phyloP scores from a whole-genome alignment of 768 basidiomycete species.

The Sarcodon aspratus region DNA sequence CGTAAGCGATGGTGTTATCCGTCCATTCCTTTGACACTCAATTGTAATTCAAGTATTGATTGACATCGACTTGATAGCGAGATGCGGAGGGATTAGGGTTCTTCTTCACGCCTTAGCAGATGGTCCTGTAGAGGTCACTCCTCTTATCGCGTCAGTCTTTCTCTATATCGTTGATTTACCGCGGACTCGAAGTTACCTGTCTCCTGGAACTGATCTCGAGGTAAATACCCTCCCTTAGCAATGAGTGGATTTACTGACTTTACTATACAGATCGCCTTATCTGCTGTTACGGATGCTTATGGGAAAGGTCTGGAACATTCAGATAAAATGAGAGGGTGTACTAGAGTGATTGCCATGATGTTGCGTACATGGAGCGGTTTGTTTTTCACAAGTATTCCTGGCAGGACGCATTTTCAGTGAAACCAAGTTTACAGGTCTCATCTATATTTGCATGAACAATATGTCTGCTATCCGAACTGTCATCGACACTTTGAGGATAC shows the following conservation, averaged over 20 bases:
- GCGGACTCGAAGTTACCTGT: slow-evolving; percentile 62
- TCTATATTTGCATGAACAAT: slow-evolving; percentile 90
- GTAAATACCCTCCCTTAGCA: slow-evolving; percentile 26
- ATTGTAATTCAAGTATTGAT: slow-evolving; percentile 54
- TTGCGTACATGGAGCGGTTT: slow-evolving; percentile 89
- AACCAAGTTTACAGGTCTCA: slow-evolving; percentile 39
- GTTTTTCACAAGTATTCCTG: slow-evolving; percentile 13
- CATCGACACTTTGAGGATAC: slow-evolving; percentile 79
- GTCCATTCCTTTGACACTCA: not conserved
- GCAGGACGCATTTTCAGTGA: not conserved
- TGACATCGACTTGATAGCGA: slow-evolving; percentile 72
- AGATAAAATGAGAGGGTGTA: slow-evolving; percentile 69
- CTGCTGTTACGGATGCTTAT: slow-evolving; percentile 87
- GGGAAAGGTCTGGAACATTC: slow-evolving; percentile 71
- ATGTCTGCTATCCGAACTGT: slow-evolving; percentile 78
- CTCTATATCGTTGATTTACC: slow-evolving; percentile 81
- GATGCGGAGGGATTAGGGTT: slow-evolving; percentile 77
- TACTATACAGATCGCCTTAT: slow-evolving; percentile 60
- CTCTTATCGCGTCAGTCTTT: slow-evolving; percentile 70
- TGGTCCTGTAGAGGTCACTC: slow-evolving; percentile 73
- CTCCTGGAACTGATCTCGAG: slow-evolving; percentile 83
- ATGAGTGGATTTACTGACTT: not conserved
- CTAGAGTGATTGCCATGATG: slow-evolving; percentile 72
- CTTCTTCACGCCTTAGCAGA: slow-evolving; percentile 84
- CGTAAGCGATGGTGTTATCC: slow-evolving; percentile 34